Evolutionary conservation across 495 filamentous ascomycete genomes (phyloP).

Genomic region (Penicillium arizonense): DNA sequence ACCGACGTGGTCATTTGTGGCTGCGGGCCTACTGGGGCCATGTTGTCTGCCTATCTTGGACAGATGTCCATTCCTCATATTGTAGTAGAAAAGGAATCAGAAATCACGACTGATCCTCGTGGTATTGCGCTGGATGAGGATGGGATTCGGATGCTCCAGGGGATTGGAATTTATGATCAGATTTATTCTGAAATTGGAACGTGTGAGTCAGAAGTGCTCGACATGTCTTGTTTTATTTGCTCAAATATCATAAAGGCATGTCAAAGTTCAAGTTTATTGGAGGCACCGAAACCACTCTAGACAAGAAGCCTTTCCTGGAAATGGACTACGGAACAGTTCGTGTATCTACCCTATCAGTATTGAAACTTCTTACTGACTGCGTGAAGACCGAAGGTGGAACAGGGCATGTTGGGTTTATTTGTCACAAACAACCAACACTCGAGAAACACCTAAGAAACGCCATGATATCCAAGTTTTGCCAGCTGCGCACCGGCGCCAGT

Average conservation of each 20-base stretch:
- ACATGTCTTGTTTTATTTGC: not conserved
- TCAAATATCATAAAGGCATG: conserved; percentile 17
- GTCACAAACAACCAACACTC: conserved; percentile 27
- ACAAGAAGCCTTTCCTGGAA: conserved; percentile 22
- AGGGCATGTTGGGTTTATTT: conserved; percentile 36
- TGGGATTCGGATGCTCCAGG: conserved; percentile 46
- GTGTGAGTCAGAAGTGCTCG: conserved; percentile 17
- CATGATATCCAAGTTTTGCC: conserved; percentile 27
- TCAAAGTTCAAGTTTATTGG: conserved; percentile 25
- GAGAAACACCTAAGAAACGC: conserved; percentile 25
- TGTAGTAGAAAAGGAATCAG: conserved; percentile 43
- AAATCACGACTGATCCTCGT: conserved; percentile 48
- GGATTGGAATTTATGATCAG: conserved; percentile 40
- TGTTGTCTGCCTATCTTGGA: conserved; percentile 35
- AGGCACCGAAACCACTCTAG: conserved; percentile 15
- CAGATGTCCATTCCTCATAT: conserved; percentile 25
- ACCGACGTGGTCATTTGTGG: conserved; percentile 41
- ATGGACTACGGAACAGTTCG: conserved; percentile 30
- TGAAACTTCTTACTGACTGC: not conserved
- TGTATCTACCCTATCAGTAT: not conserved
- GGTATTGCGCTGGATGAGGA: conserved; percentile 52
- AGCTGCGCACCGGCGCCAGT: conserved; percentile 32
- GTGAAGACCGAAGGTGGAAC: conserved; percentile 31
- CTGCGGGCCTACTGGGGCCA: conserved; percentile 36
- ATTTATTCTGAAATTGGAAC: conserved; percentile 34